Conservation (phyloP, 768 basidiomycete species). For the Hypholoma sublateritium region DNA sequence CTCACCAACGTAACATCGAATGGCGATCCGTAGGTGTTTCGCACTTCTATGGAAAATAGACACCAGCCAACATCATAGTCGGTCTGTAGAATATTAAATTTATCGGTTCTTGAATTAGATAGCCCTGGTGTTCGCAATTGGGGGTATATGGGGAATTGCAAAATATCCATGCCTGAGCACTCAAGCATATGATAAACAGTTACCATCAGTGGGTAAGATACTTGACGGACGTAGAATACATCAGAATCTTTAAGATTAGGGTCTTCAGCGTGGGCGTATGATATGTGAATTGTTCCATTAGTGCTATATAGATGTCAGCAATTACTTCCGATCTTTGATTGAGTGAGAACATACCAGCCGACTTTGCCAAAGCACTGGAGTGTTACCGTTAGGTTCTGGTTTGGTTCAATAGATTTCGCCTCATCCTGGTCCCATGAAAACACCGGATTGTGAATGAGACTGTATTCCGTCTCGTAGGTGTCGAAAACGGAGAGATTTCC, state of each 20-base stretch:
- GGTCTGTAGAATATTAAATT: constrained; percentile 33
- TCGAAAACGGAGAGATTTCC: constrained; percentile 81
- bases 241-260: constrained; percentile 36
- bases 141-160: constrained; percentile 55
- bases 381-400: constrained; percentile 65
- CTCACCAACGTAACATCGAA: constrained; percentile 86
- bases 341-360: constrained; percentile 56
- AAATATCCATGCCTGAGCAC: constrained; percentile 78
- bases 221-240: constrained; percentile 82
- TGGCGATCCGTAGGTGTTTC: constrained; percentile 87
- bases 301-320: constrained; percentile 48
- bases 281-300: constrained; percentile 75
- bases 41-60: constrained; percentile 85
- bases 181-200: constrained; percentile 97
- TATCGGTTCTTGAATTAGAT: constrained; percentile 20
- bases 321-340: background rate
- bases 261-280: constrained; percentile 73
- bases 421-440: constrained; percentile 74
- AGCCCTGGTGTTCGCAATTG: constrained; percentile 21
- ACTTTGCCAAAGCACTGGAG: constrained; percentile 86
- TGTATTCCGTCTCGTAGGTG: constrained; percentile 88
- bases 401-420: constrained; percentile 56
- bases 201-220: constrained; percentile 86
- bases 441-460: constrained; percentile 72
- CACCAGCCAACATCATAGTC: constrained; percentile 72